Evolutionary conservation across 208 protist species (phyloP), one percentile per base, ranked within the genome.

Genomic region (Wallacemonas sp.): DNA sequence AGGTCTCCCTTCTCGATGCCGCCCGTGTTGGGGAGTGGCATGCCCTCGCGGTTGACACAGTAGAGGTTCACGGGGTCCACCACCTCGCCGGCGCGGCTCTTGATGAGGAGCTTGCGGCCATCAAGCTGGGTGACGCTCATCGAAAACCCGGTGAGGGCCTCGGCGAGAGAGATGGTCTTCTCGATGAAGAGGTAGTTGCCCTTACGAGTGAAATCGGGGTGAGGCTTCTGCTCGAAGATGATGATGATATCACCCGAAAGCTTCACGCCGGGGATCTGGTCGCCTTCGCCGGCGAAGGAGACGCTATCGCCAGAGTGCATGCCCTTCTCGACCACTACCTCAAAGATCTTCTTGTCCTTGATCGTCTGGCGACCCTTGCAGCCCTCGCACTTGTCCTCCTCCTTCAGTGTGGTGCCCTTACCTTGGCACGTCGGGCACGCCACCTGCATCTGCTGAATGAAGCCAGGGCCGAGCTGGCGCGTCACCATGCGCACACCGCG

Each of bases 161-260:
- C 98, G 2, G 79, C 60, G 45, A 99, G 88, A 1, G 85, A 89
- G 57, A 97, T 89, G 57, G 87, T 88, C 66, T 81, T 84, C 66
- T 96, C 78, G 39, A 99, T 97, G 46, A 98, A 24, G 12, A 99
- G 85, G 81, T 99, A 97, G 60, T 97, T 75, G 59, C 94, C 97
- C 54, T 98, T 86, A 33, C 98, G 88, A 17, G 83, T 75, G 71
- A 99, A 99, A 0, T 78, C 5, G 12, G 73, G 27, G 81, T 99
- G 97, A 37, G 94, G 83, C 76, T 99, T 98, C 80, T 99, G 78
- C 27, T 98, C 77, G 3, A 99, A 64, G 13, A 99, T 90, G 63
- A 99, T 98, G 57, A 99, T 93, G 59, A 99, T 97, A 73, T 99
- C 98, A 42, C 98, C 98, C 24, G 98, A 86, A 17, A 92, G 76